These are phyloP conservation scores for Truncatella angustata DNA, from an alignment of 2,329 filamentous ascomycete species.

Conservation along the genomic window DNA sequence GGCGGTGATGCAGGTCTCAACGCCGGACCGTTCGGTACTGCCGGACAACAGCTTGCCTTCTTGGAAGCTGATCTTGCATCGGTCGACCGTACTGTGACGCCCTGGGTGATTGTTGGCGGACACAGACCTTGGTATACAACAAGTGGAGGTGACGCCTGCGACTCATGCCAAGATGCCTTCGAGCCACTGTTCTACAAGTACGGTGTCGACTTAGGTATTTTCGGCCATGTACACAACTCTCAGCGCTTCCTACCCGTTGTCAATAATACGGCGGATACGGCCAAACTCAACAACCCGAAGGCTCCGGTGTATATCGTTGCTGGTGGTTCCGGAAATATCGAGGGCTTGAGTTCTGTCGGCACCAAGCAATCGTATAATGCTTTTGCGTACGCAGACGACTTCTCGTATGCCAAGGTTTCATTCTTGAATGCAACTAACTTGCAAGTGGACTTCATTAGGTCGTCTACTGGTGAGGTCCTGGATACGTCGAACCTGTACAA, in stretches of 20 bases:
- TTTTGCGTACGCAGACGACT: constrained; percentile 51
- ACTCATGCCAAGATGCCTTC: constrained; percentile 49
- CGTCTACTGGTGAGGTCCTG: constrained; percentile 44
- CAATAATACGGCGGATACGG: constrained; percentile 33
- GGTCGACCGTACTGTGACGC: constrained; percentile 53
- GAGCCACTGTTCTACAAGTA: constrained; percentile 53
- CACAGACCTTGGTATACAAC: constrained; percentile 43
- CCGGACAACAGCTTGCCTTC: constrained; percentile 51
- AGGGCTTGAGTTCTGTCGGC: constrained; percentile 45
- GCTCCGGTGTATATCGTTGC: constrained; percentile 55
- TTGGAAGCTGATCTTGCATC: constrained; percentile 53
- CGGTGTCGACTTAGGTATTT: constrained; percentile 55
- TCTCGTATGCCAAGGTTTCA: constrained; percentile 48
- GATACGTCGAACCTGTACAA: constrained; percentile 49
- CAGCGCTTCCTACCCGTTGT: constrained; percentile 48
- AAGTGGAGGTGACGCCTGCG: constrained; percentile 32
- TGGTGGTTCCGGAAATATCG: constrained; percentile 56
- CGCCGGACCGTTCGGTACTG: constrained; percentile 47
- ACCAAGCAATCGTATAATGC: constrained; percentile 39
- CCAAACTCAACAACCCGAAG: constrained; percentile 35
- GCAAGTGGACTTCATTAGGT: constrained; percentile 49
- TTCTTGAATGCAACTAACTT: constrained; percentile 45
- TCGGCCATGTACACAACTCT: constrained; percentile 58
- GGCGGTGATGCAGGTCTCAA: constrained; percentile 40
- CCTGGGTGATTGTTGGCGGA: constrained; percentile 48